Evolutionary conservation across 2,329 filamentous ascomycete genomes (phyloP), one percentile per base, ranked within the genome.

Genomic region (Phaeosphaeria sp.): DNA sequence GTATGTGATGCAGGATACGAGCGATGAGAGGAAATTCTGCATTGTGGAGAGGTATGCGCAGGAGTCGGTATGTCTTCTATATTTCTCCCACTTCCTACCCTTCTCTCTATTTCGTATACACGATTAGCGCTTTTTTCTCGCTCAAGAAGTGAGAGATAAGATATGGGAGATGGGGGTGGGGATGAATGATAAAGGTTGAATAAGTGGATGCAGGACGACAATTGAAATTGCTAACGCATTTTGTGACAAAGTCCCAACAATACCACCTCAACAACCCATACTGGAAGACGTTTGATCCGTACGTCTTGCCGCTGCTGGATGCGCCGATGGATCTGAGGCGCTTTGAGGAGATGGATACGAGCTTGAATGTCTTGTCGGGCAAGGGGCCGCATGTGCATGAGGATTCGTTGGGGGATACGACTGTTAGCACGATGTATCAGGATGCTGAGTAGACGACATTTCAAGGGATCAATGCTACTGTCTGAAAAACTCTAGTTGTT

Each of bases 1-100:
- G 90, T 87, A 91, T 76, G 89, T 92, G 61, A 92, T 92, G 90
- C 90, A 92, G 79, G 87, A 88, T 68, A 83, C 87, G 56, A 81
- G 85, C 67, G 89, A 92, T 74, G 82, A 83, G 45, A 82, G 88
- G 56, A 86, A 88, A 49, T 92, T 92, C 77, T 91, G 87, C 48
- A 90, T 92, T 67, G 89, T 92, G 47, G 90, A 92, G 79, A 81
- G 90, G 30, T 92, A 91, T 76, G 83, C 85, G 68, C 82, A 88
- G 59, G 90, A 92, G 74, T 80, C 79, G 50, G 86, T 88, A 21
- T 25, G 22, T 18, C 22, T 33, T 25, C 25, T 27, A 27, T 27
- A 27, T 51, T 40, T 42, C 33, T 33, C 48, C 22, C 36, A 9
- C 21, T 24, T 11, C 18, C 40, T 8, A 30, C 25, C 22, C 6